A percentile compares a stretch with the other conserved stretches of the same genome.
phyloP scores from a whole-genome alignment of 148 eudicot genomes.

The Rhododendron ovatum region DNA sequence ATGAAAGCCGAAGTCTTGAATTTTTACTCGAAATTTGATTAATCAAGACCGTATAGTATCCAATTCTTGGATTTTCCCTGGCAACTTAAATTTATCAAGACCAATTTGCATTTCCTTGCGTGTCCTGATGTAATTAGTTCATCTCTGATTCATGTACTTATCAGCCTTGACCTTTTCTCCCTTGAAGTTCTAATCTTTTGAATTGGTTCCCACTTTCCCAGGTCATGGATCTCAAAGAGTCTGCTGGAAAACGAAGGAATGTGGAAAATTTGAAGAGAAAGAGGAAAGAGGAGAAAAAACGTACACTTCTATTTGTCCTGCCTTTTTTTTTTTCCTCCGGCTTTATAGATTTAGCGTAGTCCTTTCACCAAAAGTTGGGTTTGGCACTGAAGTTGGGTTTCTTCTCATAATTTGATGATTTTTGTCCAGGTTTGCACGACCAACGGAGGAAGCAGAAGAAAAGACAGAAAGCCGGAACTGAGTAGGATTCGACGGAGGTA shows the following conservation, averaged over 20 bases:
- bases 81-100: background rate
- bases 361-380: background rate
- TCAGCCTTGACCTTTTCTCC: background rate
- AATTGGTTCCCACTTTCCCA: constrained; percentile 17
- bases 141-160: background rate
- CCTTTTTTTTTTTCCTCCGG: background rate
- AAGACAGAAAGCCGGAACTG: constrained; percentile 25
- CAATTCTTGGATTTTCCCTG: background rate
- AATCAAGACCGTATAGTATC: background rate
- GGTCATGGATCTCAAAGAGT: constrained; percentile 58
- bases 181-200: background rate
- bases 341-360: background rate
- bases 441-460: constrained; percentile 56
- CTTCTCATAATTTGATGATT: background rate
- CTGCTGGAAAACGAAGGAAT: constrained; percentile 58
- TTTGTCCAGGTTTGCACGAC: constrained; percentile 58
- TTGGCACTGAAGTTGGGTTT: background rate
- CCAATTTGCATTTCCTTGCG: background rate
- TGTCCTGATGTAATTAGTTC: background rate
- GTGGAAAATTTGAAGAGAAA: constrained; percentile 58
- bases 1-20: background rate
- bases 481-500: constrained; percentile 5
- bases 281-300: constrained; percentile 78
- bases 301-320: constrained; percentile 22
- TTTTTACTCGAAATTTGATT: background rate